These are phyloP conservation scores for Fraxinus greggii DNA, from an alignment of 305 asterid genomes.

Conservation along the genomic window DNA sequence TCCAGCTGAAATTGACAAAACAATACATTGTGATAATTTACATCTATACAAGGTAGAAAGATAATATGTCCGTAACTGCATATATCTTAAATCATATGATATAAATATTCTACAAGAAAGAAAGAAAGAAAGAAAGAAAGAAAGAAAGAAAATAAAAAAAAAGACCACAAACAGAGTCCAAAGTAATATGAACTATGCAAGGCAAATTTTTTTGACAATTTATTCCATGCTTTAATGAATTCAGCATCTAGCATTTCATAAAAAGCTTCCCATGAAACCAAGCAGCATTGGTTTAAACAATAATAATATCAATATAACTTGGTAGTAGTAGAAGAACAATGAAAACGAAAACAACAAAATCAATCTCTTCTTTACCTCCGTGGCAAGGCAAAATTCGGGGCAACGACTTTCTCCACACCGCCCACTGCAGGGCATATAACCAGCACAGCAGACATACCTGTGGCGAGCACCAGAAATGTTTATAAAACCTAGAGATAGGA, in stretches of 20 bases:
- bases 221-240: not conserved
- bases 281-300: not conserved
- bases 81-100: not conserved
- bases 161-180: not conserved
- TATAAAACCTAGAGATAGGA: constrained; percentile 5
- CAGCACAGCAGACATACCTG: constrained; percentile 93
- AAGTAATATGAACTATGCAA: not conserved
- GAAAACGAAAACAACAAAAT: not conserved
- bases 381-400: constrained; percentile 93
- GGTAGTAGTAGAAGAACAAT: not conserved
- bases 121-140: not conserved
- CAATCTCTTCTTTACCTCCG: constrained; percentile 62
- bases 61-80: not conserved
- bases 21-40: not conserved
- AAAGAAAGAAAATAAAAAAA: no score
- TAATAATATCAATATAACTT: not conserved
- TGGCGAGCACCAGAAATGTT: constrained; percentile 20
- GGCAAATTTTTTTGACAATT: not conserved
- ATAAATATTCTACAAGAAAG: not conserved
- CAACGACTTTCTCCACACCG: constrained; percentile 95
- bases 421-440: constrained; percentile 99
- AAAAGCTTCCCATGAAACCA: constrained; percentile 16
- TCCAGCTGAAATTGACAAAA: not conserved
- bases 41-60: not conserved
- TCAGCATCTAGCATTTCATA: not conserved